Base-by-base conservation (phyloP, 1,284 basidiomycete species). In the Porogramme epimiltina region DNA sequence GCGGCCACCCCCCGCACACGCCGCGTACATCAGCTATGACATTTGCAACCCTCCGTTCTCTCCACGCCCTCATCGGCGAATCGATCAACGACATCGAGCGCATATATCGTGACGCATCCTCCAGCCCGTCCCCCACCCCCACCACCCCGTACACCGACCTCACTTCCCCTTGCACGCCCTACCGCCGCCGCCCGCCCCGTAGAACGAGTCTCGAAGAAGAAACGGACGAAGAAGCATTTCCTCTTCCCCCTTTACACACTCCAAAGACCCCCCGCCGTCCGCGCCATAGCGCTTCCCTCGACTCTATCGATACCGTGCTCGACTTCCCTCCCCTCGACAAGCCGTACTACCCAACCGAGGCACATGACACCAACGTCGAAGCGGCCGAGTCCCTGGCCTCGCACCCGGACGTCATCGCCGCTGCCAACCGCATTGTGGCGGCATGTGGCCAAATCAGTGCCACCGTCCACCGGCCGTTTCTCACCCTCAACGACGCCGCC, bases 21-120 rank as follows among this genome's bases (percentile, higher is more conserved):
- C 34, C 5, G 41, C 49, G 47, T 25, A 26, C 24, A n/a, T n/a
- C n/a, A n/a, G n/a, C n/a, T n/a, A 73, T 72, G 80, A 84, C 86
- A 41, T 84, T 89, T 59, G 73, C 81, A 18, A 73, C 76, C 47
- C 77, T 89, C 47, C 80, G 80, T 50, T 79, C 81, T 20, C 77
- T 89, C 25, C 82, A 88, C 55, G 69, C 77, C 58, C 77, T 89
- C 64, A 80, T 89, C 56, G 83, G 79, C 58, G 76, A 84, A 49
- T 85, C 85, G 23, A 70, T 89, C 56, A 77, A 83, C 67, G 84
- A 88, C 60, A 84, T 89, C 38, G 80, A 88, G 65, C 73, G 72
- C 44, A 71, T 86, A 51, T 89, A 87, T 65, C 67, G 67, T 18
- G 58, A 59, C 28, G 60, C 60, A 28, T 54, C 57, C 41, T 39